These are phyloP conservation scores for Dryas drummondii DNA, from an alignment of 306 rosid genomes.

Conservation along the genomic window DNA sequence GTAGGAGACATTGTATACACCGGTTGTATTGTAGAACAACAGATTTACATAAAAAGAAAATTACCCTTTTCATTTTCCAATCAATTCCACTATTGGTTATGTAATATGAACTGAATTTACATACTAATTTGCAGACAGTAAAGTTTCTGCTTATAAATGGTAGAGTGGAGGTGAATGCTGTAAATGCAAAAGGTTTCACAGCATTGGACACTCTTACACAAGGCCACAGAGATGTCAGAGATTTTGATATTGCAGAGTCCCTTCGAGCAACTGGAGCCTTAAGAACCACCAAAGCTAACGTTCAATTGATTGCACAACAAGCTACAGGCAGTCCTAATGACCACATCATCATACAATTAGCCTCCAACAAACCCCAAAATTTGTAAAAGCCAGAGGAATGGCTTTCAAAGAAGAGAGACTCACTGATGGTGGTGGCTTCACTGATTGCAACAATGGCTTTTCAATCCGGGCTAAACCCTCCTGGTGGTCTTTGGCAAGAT, in stretches of 20 bases:
- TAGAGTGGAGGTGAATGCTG: conserved; percentile 18
- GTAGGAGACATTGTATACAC: too few species aligned
- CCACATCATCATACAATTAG: neutral
- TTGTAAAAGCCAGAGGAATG: neutral
- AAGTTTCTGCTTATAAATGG: conserved; percentile 14
- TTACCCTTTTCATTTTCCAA: too few species aligned
- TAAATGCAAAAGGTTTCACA: conserved; percentile 26
- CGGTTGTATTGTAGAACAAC: too few species aligned
- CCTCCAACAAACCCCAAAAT: neutral
- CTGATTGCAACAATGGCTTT: conserved; percentile 29
- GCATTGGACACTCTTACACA: conserved; percentile 24
- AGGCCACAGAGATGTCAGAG: conserved; percentile 18
- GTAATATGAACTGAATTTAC: too few species aligned
- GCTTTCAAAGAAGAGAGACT: conserved; percentile 11
- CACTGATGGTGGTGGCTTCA: conserved; percentile 29
- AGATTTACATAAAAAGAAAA: too few species aligned
- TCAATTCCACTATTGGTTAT: too few species aligned
- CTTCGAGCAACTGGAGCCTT: conserved; percentile 20
- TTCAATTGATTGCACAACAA: too few species aligned
- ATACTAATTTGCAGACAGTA: conserved; percentile 14
- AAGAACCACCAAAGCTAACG: neutral
- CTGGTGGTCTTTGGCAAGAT: conserved; percentile 31
- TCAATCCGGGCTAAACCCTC: conserved; percentile 26
- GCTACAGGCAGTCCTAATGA: neutral
- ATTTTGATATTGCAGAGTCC: conserved; percentile 23